phyloP scores from a whole-genome alignment of 768 basidiomycete species.

The Lentinula guzmanii region DNA sequence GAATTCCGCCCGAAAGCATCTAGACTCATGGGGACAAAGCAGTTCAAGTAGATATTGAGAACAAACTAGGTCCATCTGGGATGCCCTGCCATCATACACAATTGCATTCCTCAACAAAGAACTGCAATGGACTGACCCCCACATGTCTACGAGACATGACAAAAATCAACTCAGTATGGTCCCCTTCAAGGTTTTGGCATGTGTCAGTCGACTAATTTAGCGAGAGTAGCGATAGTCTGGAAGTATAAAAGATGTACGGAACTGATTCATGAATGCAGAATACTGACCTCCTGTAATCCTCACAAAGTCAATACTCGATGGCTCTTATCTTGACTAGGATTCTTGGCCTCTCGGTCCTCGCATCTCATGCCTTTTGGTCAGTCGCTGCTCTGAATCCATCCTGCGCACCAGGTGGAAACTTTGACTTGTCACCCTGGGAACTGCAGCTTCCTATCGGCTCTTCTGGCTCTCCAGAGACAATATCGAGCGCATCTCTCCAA shows the following conservation, averaged over 20 bases:
- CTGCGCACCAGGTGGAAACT: constrained; percentile 3
- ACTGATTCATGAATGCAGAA: background rate
- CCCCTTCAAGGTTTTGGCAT: background rate
- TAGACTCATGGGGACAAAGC: background rate
- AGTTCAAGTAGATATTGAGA: background rate
- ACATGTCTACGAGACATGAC: background rate
- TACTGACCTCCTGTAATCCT: background rate
- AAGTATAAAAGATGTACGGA: background rate
- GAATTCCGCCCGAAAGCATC: background rate
- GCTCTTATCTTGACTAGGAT: background rate
- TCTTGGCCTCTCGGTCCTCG: background rate
- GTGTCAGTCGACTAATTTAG: background rate
- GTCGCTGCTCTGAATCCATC: background rate
- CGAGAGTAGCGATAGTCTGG: background rate
- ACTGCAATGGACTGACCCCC: background rate
- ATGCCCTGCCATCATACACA: background rate
- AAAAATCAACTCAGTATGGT: background rate
- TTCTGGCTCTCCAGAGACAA: background rate
- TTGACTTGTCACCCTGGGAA: constrained; percentile 1
- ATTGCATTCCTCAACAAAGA: too few species aligned
- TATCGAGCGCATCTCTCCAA: constrained; percentile 1
- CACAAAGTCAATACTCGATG: background rate
- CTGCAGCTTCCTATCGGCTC: constrained; percentile 2
- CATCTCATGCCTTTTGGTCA: background rate
- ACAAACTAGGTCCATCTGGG: background rate